Conservation (phyloP, 148 eudicot genomes). For the Diospyros lotus region DNA sequence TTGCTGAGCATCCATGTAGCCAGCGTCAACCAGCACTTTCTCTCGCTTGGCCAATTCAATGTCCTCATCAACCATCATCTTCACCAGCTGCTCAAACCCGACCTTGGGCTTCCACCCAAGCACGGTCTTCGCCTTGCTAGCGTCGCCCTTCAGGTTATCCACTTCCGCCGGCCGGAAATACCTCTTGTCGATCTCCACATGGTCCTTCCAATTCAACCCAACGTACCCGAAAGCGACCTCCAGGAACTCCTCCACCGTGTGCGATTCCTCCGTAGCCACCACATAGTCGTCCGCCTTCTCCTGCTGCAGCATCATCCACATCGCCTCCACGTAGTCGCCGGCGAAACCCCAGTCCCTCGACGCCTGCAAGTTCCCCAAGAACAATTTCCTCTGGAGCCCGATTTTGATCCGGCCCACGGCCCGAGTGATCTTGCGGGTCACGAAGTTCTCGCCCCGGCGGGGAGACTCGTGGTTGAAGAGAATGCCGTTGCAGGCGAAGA, state of each 20-base stretch:
- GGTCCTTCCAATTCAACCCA: slow-evolving; percentile 80
- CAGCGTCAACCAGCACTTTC: slow-evolving; percentile 89
- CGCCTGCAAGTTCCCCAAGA: slow-evolving; percentile 78
- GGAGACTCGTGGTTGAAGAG: slow-evolving; percentile 95
- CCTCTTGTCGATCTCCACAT: slow-evolving; percentile 83
- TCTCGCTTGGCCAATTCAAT: slow-evolving; percentile 81
- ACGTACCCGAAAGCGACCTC: slow-evolving; percentile 80
- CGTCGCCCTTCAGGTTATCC: slow-evolving; percentile 86
- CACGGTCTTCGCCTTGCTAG: slow-evolving; percentile 68
- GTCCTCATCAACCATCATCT: slow-evolving; percentile 99
- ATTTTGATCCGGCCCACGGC: slow-evolving; percentile 88
- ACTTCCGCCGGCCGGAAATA: slow-evolving; percentile 96
- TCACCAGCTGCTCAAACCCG: slow-evolving; percentile 83
- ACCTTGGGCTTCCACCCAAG: slow-evolving; percentile 90
- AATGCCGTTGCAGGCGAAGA: slow-evolving; percentile 89
- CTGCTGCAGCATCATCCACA: slow-evolving; percentile 99
- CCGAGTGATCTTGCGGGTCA: slow-evolving; percentile 92
- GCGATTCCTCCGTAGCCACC: slow-evolving; percentile 91
- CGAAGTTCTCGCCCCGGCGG: slow-evolving; percentile 88
- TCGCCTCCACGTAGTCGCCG: slow-evolving; percentile 96
- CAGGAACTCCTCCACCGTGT: slow-evolving; percentile 84
- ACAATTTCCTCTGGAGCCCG: slow-evolving; percentile 85
- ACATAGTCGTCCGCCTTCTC: slow-evolving; percentile 95
- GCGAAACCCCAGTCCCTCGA: slow-evolving; percentile 97
- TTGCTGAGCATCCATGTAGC: slow-evolving; percentile 93